These are phyloP conservation scores for Westerdykella sp. DNA, from an alignment of 2,329 filamentous ascomycete genomes.

Conservation along the genomic window DNA sequence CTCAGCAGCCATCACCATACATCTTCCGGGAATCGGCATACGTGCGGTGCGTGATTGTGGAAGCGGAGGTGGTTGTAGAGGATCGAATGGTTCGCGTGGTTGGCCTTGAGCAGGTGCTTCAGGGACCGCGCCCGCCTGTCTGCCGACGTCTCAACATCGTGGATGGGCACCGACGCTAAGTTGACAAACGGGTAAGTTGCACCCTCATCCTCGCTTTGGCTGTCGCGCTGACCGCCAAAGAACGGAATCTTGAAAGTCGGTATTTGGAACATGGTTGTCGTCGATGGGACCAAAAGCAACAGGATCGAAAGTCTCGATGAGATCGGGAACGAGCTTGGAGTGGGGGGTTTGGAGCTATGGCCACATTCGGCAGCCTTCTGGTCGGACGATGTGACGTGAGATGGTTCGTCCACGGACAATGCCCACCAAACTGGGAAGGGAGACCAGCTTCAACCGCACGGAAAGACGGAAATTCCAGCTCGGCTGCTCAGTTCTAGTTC, in stretches of 20 bases:
- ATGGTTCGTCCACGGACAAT: background rate
- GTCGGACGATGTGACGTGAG: background rate
- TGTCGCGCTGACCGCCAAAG: background rate
- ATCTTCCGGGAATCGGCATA: conserved; percentile 32
- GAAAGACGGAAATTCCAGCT: too few species aligned
- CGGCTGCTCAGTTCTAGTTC: too few species aligned
- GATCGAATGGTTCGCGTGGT: conserved; percentile 84
- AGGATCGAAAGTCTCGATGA: background rate
- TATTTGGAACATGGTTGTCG: conserved; percentile 12
- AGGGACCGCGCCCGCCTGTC: conserved; percentile 76
- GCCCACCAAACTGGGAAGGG: background rate
- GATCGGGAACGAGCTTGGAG: background rate
- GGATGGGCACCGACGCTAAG: conserved; percentile 63
- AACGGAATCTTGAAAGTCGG: conserved; percentile 16
- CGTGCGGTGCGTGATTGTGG: conserved; percentile 78
- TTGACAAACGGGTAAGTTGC: conserved; percentile 31
- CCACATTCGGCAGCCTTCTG: background rate
- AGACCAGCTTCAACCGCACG: background rate
- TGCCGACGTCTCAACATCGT: conserved; percentile 71
- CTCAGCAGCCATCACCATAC: conserved; percentile 25
- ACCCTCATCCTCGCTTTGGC: background rate
- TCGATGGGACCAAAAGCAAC: background rate
- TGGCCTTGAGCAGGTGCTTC: conserved; percentile 85
- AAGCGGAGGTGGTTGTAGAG: conserved; percentile 68
- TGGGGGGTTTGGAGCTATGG: background rate